Conservation (phyloP, 805 yeast species). For the Saturnispora diversa region DNA sequence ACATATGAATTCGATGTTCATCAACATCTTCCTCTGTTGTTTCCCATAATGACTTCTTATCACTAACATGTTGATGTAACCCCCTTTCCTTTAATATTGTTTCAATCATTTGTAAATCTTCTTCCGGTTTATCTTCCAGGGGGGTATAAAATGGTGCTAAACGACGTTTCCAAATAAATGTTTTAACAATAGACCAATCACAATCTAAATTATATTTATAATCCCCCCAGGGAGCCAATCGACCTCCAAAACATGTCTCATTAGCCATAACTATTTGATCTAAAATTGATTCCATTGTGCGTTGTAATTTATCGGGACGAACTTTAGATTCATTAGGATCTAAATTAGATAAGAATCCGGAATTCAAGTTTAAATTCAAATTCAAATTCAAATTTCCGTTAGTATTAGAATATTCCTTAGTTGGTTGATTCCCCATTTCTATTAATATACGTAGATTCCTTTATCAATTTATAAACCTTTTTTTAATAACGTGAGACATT, state of each 20-base stretch:
- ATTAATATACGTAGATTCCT: not conserved
- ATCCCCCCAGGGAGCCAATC: constrained; percentile 82
- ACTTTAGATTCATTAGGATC: not conserved
- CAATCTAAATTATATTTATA: constrained; percentile 73
- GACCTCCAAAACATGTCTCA: constrained; percentile 91
- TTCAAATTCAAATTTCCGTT: no score
- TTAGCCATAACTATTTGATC: constrained; percentile 50
- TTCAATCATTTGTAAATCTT: constrained; percentile 66
- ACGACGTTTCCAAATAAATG: constrained; percentile 56
- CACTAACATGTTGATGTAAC: constrained; percentile 2
- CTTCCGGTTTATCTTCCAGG: constrained; percentile 67
- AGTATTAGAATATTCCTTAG: no score
- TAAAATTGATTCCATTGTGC: constrained; percentile 48
- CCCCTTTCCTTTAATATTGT: constrained; percentile 32
- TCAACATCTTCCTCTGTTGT: constrained; percentile 48
- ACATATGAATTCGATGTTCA: constrained; percentile 49
- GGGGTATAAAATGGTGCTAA: constrained; percentile 91
- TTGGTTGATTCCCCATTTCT: constrained; percentile 2
- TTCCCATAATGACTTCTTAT: constrained; percentile 49
- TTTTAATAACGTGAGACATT: no score
- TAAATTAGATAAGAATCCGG: not conserved
- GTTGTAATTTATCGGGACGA: constrained; percentile 28
- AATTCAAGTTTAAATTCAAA: not conserved
- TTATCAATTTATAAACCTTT: not conserved
- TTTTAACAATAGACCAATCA: constrained; percentile 64